phyloP scores from a whole-genome alignment of 2,329 filamentous ascomycete species.

The Aspergillus aculeatinus region DNA sequence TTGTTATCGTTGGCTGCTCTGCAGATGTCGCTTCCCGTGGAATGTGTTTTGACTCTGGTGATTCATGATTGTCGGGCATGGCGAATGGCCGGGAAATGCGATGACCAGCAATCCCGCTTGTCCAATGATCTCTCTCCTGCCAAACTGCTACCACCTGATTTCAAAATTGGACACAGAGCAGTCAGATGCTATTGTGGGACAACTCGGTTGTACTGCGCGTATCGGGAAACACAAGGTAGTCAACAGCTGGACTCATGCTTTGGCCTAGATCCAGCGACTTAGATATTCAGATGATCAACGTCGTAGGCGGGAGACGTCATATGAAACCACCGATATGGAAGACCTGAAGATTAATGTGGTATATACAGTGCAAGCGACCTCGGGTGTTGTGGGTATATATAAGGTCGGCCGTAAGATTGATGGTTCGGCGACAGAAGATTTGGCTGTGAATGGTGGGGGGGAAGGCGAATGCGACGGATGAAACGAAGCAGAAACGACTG shows the following conservation, averaged over 20 bases:
- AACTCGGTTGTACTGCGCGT: slow-evolving; percentile 8
- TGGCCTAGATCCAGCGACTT: neutral
- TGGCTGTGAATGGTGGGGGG: neutral
- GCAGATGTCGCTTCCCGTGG: slow-evolving; percentile 9
- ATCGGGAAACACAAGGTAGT: slow-evolving; percentile 1
- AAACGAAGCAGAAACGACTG: slow-evolving; percentile 9
- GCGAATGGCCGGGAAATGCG: slow-evolving; percentile 1
- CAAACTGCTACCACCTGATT: neutral
- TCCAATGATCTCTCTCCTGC: neutral
- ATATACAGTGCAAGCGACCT: neutral
- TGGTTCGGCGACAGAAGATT: too few species aligned
- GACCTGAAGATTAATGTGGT: neutral
- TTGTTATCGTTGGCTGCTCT: slow-evolving; percentile 7
- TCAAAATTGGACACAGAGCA: neutral
- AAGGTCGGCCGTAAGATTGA: neutral
- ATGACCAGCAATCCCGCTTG: neutral
- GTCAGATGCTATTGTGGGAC: neutral
- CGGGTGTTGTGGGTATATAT: neutral
- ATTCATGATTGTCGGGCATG: slow-evolving; percentile 20
- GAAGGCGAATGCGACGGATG: neutral
- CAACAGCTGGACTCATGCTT: slow-evolving; percentile 14
- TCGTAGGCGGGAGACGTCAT: neutral
- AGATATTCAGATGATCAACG: neutral
- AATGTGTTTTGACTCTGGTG: slow-evolving; percentile 12
- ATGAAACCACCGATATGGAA: neutral